Percentiles rank a stretch among this genome's conserved stretches.
phyloP scores from a whole-genome alignment of 1,284 basidiomycete genomes.

The Boletellus dicymbophilus region DNA sequence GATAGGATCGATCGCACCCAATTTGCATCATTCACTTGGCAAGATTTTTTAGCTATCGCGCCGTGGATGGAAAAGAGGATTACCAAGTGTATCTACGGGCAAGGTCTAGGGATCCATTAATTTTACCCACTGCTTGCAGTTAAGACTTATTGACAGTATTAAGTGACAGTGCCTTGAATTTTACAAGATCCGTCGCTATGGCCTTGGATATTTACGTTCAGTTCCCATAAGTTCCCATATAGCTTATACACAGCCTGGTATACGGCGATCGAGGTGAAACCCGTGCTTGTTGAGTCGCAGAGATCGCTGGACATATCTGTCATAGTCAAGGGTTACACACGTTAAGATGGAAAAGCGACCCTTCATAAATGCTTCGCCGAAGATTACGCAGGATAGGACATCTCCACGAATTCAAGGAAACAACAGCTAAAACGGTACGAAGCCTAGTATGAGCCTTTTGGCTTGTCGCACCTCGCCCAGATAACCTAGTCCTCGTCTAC shows the following conservation, averaged over 20 bases:
- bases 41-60: conserved; percentile 67
- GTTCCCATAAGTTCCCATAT: too few species aligned
- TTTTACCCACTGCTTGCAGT: too few species aligned
- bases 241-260: too few species aligned
- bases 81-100: conserved; percentile 63
- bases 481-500: too few species aligned
- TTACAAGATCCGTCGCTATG: conserved; percentile 1
- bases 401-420: conserved; percentile 73
- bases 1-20: conserved; percentile 51
- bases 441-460: too few species aligned
- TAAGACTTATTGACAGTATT: too few species aligned
- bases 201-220: too few species aligned
- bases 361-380: conserved; percentile 46
- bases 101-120: conserved; percentile 60
- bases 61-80: conserved; percentile 74
- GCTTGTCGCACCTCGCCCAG: too few species aligned
- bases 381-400: conserved; percentile 63
- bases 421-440: conserved; percentile 55
- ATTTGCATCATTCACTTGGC: conserved; percentile 69
- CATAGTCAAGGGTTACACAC: conserved; percentile 38
- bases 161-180: conserved; percentile 7
- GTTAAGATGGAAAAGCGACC: conserved; percentile 55
- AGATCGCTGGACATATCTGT: conserved; percentile 1
- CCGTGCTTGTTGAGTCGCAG: conserved; percentile 19
- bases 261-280: conserved; percentile 36